These are phyloP conservation scores for Saksenaea vasiformis DNA, from an alignment of 371 early-diverging fungal genomes.

Conservation along the genomic window DNA sequence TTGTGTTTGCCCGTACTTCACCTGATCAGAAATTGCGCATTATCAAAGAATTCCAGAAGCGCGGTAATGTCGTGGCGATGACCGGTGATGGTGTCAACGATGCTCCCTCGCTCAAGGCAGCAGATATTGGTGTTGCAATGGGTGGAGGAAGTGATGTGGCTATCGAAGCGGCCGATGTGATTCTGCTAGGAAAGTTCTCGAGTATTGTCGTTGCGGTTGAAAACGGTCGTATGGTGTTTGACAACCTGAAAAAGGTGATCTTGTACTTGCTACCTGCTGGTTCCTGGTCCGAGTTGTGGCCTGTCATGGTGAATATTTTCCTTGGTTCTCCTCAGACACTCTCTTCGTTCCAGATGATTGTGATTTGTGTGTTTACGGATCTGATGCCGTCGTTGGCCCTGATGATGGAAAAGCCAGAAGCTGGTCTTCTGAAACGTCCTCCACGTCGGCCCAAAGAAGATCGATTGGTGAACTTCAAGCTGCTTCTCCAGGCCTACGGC, in stretches of 20 bases:
- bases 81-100: conserved; percentile 97
- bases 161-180: conserved; percentile 77
- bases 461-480: conserved; percentile 53
- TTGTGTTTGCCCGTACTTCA: conserved; percentile 85
- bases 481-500: conserved; percentile 64
- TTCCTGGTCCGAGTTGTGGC: conserved; percentile 70
- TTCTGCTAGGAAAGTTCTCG: conserved; percentile 74
- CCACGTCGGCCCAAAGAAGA: conserved; percentile 68
- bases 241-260: conserved; percentile 82
- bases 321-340: conserved; percentile 69
- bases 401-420: conserved; percentile 69
- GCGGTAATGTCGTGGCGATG: conserved; percentile 73
- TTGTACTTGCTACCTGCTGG: conserved; percentile 76
- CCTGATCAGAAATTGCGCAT: conserved; percentile 84
- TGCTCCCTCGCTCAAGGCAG: conserved; percentile 79
- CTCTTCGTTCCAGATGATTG: conserved; percentile 65
- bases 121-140: conserved; percentile 83
- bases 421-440: conserved; percentile 54
- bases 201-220: conserved; percentile 74
- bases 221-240: conserved; percentile 82
- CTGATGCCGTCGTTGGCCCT: conserved; percentile 58
- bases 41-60: conserved; percentile 69
- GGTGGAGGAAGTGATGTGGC: conserved; percentile 78
- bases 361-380: conserved; percentile 62
- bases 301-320: conserved; percentile 69